Evolutionary conservation across 768 basidiomycete species (phyloP), one percentile per base, ranked within the genome.

Genomic region (Tremella fuciformis): DNA sequence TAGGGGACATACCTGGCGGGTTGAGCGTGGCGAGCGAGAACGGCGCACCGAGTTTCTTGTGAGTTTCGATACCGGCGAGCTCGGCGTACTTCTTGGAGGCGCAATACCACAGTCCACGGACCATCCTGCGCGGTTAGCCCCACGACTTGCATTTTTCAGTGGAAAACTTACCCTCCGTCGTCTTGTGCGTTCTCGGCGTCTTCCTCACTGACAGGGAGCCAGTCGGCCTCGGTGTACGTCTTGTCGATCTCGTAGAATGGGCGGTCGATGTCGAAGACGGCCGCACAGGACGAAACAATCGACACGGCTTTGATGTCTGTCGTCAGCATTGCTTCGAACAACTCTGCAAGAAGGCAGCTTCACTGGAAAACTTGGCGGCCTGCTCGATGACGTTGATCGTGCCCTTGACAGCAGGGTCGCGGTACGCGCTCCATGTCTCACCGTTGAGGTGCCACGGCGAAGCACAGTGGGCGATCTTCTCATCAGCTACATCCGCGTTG

Each of bases 81-180:
- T 71, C 72, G 29, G 69, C 67, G 25, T 59, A 58, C 60, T 69
- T 69, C 60, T 74, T 74, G 50, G 71, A 70, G n/a, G 64, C 58
- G 60, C 59, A 62, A 54, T 73, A 73, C 68, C 68, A 73, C 13
- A 52, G 42, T 4, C 42, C 42, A 46, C 29, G 29, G 29, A 34
- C 29, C 29, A 34, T 34, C 29, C 29, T 34, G 4, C 4, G 4
- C 29, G 29, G 29, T 34, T 11, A 34, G 29, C 29, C 29, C 4
- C 29, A 34, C 11, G 4, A 34, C 6, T 34, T 11, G 29, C 6
- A 4, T 11, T 34, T 4, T 6, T 34, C 29, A 34, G 29, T 34
- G 11, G 11, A 34, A 34, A 11, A 57, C 64, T 62, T 19, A 66
- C 66, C 62, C 47, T 51, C 59, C 60, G 24, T 24, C 21, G 8